Percentiles rank a stretch among this genome's conserved stretches.
Evolutionary conservation across 2,329 filamentous ascomycete species (phyloP).

Genomic region (Monosporascus sp.): DNA sequence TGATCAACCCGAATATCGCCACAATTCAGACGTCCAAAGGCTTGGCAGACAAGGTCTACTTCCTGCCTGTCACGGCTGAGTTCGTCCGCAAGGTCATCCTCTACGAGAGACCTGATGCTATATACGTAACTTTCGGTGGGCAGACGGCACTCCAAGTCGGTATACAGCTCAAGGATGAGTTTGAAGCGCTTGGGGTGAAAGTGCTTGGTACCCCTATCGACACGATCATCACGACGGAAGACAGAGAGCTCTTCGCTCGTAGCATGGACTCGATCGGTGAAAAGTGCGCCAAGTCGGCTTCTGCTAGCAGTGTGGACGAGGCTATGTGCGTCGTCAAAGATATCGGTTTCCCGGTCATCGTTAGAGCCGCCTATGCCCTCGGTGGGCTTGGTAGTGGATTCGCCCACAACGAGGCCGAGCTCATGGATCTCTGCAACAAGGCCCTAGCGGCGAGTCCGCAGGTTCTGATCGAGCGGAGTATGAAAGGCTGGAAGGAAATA

Average conservation of each 20-base stretch:
- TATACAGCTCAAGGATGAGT: slow-evolving; percentile 96
- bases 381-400: slow-evolving; percentile 95
- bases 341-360: slow-evolving; percentile 95
- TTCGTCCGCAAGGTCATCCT: slow-evolving; percentile 97
- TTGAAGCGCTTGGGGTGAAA: slow-evolving; percentile 84
- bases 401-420: slow-evolving; percentile 78
- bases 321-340: slow-evolving; percentile 81
- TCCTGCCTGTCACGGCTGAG: slow-evolving; percentile 92
- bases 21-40: slow-evolving; percentile 99
- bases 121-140: slow-evolving; percentile 96
- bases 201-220: slow-evolving; percentile 95
- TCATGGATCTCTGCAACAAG: slow-evolving; percentile 86
- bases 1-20: slow-evolving; percentile 99
- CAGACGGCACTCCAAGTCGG: slow-evolving; percentile 96
- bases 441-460: slow-evolving; percentile 94
- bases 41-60: slow-evolving; percentile 97
- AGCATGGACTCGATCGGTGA: slow-evolving; percentile 98
- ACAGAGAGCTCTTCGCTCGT: slow-evolving; percentile 92
- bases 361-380: slow-evolving; percentile 91
- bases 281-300: slow-evolving; percentile 96
- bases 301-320: slow-evolving; percentile 83
- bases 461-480: slow-evolving; percentile 92
- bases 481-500: slow-evolving; percentile 99
- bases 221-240: slow-evolving; percentile 97
- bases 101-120: slow-evolving; percentile 90